A percentile compares a stretch with the other conserved stretches of the same genome.
Conservation (phyloP, 2,329 filamentous ascomycete genomes). For the Paracorniculantispora psalliotae region DNA sequence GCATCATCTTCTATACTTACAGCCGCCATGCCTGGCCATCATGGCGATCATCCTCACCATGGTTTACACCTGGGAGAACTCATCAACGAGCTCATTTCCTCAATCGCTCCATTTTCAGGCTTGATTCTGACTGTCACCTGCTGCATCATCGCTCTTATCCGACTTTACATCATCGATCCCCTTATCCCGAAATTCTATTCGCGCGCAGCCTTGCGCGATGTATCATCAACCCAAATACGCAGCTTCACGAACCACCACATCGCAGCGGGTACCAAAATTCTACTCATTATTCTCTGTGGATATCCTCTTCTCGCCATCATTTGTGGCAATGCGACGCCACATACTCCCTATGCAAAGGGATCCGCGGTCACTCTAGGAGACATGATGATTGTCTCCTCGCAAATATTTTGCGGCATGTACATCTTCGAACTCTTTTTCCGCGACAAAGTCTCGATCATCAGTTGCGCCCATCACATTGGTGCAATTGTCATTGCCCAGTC, state of each 20-base stretch:
- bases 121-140: conserved; percentile 13
- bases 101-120: conserved; percentile 10
- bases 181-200: conserved; percentile 10
- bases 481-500: conserved; percentile 13
- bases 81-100: conserved; percentile 6
- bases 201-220: background rate
- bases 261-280: conserved; percentile 11
- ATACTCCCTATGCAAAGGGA: conserved; percentile 9
- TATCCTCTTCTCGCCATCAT: conserved; percentile 14
- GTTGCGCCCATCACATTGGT: conserved; percentile 14
- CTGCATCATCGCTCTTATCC: conserved; percentile 12
- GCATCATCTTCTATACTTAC: background rate
- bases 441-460: conserved; percentile 14
- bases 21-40: background rate
- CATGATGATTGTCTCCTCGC: conserved; percentile 11
- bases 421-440: conserved; percentile 14
- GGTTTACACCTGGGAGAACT: conserved; percentile 9
- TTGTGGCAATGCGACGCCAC: background rate
- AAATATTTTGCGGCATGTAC: conserved; percentile 13
- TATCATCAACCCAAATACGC: background rate
- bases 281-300: conserved; percentile 8
- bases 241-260: conserved; percentile 14
- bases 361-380: conserved; percentile 9
- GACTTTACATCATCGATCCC: conserved; percentile 10
- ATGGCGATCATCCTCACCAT: background rate